Conservation (phyloP, 2,329 filamentous ascomycete species). For the Cladosporium cucumerinum region DNA sequence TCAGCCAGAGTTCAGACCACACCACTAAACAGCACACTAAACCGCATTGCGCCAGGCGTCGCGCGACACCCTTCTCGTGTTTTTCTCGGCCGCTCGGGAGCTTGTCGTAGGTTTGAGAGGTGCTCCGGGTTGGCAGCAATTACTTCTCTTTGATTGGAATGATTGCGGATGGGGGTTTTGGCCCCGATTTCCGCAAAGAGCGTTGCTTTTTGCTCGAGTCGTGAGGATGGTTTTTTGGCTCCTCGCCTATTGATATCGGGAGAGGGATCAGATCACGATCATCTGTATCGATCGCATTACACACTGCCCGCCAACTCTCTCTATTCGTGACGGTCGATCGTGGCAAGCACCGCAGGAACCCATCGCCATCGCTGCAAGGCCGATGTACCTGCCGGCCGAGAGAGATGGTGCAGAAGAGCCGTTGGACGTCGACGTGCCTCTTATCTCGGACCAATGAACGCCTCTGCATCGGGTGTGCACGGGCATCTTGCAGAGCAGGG, state of each 20-base stretch:
- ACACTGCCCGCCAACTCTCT: neutral
- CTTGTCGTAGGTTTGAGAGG: constrained; percentile 8
- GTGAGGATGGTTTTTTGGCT: neutral
- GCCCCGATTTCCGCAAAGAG: constrained; percentile 4
- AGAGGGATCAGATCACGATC: neutral
- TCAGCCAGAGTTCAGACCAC: constrained; percentile 9
- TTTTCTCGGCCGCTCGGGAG: constrained; percentile 15
- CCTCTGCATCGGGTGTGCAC: neutral
- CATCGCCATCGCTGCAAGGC: neutral
- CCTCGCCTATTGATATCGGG: neutral
- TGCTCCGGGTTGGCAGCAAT: neutral
- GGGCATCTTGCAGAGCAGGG: constrained; percentile 5
- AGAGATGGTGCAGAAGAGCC: constrained; percentile 10
- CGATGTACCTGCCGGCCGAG: constrained; percentile 2
- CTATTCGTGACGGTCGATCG: neutral
- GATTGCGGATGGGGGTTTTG: neutral
- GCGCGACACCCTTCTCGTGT: constrained; percentile 12
- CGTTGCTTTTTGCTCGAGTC: neutral
- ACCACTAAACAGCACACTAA: constrained; percentile 2
- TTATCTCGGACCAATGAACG: constrained; percentile 10
- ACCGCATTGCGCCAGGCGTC: constrained; percentile 13
- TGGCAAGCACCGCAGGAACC: neutral
- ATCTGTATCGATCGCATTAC: neutral
- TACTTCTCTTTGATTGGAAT: neutral
- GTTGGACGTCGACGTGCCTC: constrained; percentile 8